Evolutionary conservation across 257 asterid genomes (phyloP), one percentile per base, ranked within the genome.

Genomic region (Solanum rostratum): DNA sequence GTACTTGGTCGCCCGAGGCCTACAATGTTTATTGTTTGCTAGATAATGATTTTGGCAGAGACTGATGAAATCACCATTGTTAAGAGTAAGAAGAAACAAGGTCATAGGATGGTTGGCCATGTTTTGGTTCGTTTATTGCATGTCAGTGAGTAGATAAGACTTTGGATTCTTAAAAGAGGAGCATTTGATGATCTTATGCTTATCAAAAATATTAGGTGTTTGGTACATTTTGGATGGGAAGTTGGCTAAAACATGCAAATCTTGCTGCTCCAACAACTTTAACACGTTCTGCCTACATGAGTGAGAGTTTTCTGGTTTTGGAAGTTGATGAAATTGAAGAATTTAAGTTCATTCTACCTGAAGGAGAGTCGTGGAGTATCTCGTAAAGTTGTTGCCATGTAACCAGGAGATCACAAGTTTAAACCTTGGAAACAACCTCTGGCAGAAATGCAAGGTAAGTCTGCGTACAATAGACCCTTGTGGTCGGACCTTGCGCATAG

Each of bases 241-340:
- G 89, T 81, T 87, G 88, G 89, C 86, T 87, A 82, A 83, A 71
- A 70, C 95, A 93, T 81, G 92, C 92, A 83, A 57, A 70, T 83
- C 79, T 88, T 89, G 88, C 83, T 90, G 93, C 62, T 84, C 71
- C 74, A 92, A 88, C 97, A 79, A 90, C 92, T 70, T 46, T 15
- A 33, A 37, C 53, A 78, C 94, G 89, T 86, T 33, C 90, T 10
- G 83, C 84, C 86, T 84, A 89, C 90, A 88, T 90, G 95, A 86
- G 43, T 41, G 11, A 13, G 10, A 3, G 29, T 4, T 45, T 22
- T 39, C 29, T 55, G 45, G 53, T 20, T 52, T 57, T 20, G 65
- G 65, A n/a, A 29, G 46, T 55, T 80, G 18, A 79, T 10, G 52
- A 80, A 80, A 80, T 18, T 33, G 52, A 60, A 15, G 57, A 60